Conservation (phyloP, 2,329 filamentous ascomycete genomes). For the Colletotrichum caudatum region DNA sequence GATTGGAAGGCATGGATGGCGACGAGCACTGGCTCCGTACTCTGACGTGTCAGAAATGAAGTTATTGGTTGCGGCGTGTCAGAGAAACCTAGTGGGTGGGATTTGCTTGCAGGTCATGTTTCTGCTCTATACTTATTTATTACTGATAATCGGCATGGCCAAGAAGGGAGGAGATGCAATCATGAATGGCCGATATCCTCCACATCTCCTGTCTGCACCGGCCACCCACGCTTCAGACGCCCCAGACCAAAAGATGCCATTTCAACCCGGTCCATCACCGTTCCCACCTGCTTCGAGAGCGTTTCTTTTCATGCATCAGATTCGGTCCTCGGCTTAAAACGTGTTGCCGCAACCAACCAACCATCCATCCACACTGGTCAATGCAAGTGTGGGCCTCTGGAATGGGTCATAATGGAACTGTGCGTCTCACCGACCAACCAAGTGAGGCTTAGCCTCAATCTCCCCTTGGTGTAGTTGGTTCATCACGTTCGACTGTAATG, state of each 20-base stretch:
- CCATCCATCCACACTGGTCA: not conserved
- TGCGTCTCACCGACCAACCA: not conserved
- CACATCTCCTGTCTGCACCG: not conserved
- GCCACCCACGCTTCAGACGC: not conserved
- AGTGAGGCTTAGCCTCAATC: constrained; percentile 27
- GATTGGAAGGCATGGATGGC: not conserved
- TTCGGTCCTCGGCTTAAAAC: not conserved
- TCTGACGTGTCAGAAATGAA: not conserved
- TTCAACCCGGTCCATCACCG: not conserved
- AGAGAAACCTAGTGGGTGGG: not conserved
- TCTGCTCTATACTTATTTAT: not conserved
- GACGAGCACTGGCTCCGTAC: not conserved
- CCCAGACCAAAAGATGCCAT: not conserved
- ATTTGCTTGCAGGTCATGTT: not conserved
- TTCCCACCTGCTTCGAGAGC: not conserved
- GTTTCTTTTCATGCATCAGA: not conserved
- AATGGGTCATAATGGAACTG: not conserved
- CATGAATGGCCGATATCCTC: not conserved
- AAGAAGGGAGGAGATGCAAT: no score
- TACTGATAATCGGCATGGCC: no score
- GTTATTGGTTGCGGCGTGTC: not conserved
- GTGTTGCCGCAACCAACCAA: not conserved
- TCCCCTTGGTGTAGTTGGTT: constrained; percentile 40
- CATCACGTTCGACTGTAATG: constrained; percentile 40
- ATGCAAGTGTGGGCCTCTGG: not conserved